phyloP scores from a whole-genome alignment of 2,329 filamentous ascomycete species.

The Paecilomyces sp. region DNA sequence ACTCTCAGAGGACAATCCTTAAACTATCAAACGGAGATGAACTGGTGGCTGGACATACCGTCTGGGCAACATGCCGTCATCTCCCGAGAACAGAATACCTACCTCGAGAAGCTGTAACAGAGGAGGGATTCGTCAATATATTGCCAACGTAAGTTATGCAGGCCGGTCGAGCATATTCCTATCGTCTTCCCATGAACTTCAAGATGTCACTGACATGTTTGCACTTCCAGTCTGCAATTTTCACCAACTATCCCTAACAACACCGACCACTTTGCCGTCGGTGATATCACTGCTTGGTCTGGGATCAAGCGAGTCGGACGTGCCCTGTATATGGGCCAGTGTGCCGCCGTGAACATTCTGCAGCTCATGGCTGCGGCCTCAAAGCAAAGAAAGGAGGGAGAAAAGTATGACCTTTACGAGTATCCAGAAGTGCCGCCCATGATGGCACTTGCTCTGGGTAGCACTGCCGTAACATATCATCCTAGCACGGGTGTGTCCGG shows the following conservation, averaged over 20 bases:
- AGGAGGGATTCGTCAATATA: constrained; percentile 61
- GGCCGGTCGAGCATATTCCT: background rate
- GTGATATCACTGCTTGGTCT: constrained; percentile 64
- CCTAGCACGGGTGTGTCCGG: background rate
- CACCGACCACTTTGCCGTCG: constrained; percentile 58
- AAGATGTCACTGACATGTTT: background rate
- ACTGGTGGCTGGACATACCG: constrained; percentile 57
- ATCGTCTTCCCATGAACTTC: background rate
- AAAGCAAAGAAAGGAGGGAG: background rate
- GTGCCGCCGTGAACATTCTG: constrained; percentile 60
- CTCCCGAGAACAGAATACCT: constrained; percentile 58
- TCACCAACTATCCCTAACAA: constrained; percentile 48
- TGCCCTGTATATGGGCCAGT: constrained; percentile 67
- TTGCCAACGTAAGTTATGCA: constrained; percentile 41
- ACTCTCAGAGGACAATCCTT: constrained; percentile 30
- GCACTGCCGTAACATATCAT: background rate
- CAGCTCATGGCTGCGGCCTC: constrained; percentile 26
- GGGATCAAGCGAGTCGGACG: constrained; percentile 74
- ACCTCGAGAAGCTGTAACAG: constrained; percentile 51
- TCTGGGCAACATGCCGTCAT: constrained; percentile 62
- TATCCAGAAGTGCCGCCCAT: background rate
- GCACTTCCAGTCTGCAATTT: constrained; percentile 47
- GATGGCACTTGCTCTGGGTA: constrained; percentile 1
- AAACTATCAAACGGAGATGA: constrained; percentile 54
- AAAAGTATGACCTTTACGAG: background rate